Conservation (phyloP, 2,329 filamentous ascomycete species). For the Colletotrichum spaethianum region DNA sequence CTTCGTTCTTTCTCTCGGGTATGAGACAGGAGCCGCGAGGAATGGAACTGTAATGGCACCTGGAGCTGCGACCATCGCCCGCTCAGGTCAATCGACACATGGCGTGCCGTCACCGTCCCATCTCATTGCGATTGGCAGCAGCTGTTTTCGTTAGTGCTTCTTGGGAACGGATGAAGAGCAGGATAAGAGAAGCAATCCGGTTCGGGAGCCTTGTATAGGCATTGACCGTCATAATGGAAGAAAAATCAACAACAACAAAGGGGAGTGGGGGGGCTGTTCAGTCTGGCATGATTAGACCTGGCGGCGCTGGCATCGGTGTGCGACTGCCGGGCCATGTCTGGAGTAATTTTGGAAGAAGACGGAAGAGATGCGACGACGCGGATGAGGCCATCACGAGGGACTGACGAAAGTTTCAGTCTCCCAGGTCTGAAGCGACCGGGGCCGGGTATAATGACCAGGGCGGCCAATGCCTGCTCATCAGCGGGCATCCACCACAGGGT, state of each 20-base stretch:
- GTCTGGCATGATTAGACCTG: slow-evolving; percentile 11
- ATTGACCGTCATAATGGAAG: not conserved
- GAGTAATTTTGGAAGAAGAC: slow-evolving; percentile 16
- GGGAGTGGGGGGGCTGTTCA: not conserved
- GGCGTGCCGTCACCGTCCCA: not conserved
- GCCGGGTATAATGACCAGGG: slow-evolving; percentile 14
- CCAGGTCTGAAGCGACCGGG: slow-evolving; percentile 37
- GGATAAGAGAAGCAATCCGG: not conserved
- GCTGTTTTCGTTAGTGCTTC: not conserved
- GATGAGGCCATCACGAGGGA: slow-evolving; percentile 39
- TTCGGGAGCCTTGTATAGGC: not conserved
- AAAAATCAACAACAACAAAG: not conserved
- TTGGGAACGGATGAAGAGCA: not conserved
- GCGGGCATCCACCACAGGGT: slow-evolving; percentile 17
- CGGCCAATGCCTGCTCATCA: slow-evolving; percentile 19
- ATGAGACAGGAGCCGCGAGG: slow-evolving; percentile 32
- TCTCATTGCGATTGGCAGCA: slow-evolving; percentile 6
- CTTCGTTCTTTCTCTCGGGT: not conserved
- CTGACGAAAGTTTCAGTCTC: slow-evolving; percentile 37
- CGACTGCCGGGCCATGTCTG: not conserved
- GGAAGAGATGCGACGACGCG: slow-evolving; percentile 33
- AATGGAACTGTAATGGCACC: slow-evolving; percentile 30
- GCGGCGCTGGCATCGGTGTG: not conserved
- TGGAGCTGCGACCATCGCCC: slow-evolving; percentile 23
- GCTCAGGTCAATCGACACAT: not conserved